A percentile compares a stretch with the other conserved stretches of the same genome.
Evolutionary conservation across 768 basidiomycete genomes (phyloP).

Genomic region (Rubroboletus pulcherrimus): DNA sequence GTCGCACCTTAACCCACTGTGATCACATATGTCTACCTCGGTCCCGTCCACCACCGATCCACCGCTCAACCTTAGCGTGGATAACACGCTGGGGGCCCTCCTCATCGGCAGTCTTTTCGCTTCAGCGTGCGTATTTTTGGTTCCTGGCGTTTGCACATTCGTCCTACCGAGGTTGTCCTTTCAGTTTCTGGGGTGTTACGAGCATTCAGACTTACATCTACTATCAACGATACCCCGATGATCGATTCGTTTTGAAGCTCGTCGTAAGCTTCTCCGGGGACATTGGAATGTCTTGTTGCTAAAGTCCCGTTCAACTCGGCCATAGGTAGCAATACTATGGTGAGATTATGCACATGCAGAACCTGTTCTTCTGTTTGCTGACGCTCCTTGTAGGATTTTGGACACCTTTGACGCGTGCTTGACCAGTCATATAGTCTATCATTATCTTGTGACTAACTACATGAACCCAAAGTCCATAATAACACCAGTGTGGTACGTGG

Average conservation of each 20-base stretch:
- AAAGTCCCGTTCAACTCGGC: slow-evolving; percentile 36
- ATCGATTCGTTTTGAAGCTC: slow-evolving; percentile 34
- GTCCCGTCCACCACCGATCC: background rate
- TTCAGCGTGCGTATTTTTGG: slow-evolving; percentile 41
- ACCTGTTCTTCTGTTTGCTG: background rate
- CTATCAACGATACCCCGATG: slow-evolving; percentile 37
- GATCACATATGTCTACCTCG: slow-evolving; percentile 10
- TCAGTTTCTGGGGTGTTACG: slow-evolving; percentile 58
- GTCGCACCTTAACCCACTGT: background rate
- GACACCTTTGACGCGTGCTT: slow-evolving; percentile 56
- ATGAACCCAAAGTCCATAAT: slow-evolving; percentile 42
- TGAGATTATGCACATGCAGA: background rate
- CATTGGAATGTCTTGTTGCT: slow-evolving; percentile 20
- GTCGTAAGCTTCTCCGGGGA: slow-evolving; percentile 30
- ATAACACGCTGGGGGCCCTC: slow-evolving; percentile 51
- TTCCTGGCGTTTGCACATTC: background rate
- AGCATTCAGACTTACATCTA: slow-evolving; percentile 53
- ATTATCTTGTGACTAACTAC: slow-evolving; percentile 56
- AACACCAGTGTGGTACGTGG: slow-evolving; percentile 44
- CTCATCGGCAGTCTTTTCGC: slow-evolving; percentile 52
- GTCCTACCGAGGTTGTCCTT: background rate
- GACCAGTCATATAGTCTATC: slow-evolving; percentile 53
- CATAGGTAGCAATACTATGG: slow-evolving; percentile 22
- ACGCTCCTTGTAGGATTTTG: slow-evolving; percentile 29
- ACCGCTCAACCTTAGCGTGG: slow-evolving; percentile 30